Conservation (phyloP, 208 protist species). For the Crithidia thermophila region DNA sequence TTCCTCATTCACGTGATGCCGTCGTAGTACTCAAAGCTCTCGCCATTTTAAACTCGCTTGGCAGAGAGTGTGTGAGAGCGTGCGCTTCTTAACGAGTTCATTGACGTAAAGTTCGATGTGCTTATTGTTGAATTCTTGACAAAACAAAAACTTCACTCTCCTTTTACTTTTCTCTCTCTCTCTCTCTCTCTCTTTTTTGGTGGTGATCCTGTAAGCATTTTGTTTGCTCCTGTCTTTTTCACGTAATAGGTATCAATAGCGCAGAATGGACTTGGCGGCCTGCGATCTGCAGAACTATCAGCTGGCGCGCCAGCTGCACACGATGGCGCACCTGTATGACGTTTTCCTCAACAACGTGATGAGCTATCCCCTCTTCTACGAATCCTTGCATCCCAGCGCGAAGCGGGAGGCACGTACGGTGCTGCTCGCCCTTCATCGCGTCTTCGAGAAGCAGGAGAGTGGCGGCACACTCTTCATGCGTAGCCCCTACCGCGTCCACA, state of each 20-base stretch:
- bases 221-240: neutral
- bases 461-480: slow-evolving; percentile 5
- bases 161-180: too few species aligned
- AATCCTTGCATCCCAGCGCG: slow-evolving; percentile 49
- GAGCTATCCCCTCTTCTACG: slow-evolving; percentile 66
- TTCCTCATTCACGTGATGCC: too few species aligned
- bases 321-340: slow-evolving; percentile 57
- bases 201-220: neutral
- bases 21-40: too few species aligned
- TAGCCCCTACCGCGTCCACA: slow-evolving; percentile 19
- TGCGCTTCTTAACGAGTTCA: too few species aligned
- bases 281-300: slow-evolving; percentile 65
- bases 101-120: too few species aligned
- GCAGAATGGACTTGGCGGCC: slow-evolving; percentile 29
- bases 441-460: slow-evolving; percentile 14
- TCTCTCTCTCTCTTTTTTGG: neutral
- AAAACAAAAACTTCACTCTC: too few species aligned
- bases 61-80: too few species aligned
- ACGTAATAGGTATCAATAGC: neutral
- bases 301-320: slow-evolving; percentile 68
- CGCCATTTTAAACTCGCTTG: too few species aligned
- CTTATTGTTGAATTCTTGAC: too few species aligned
- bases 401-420: slow-evolving; percentile 37
- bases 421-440: slow-evolving; percentile 52
- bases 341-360: slow-evolving; percentile 60